phyloP scores from a whole-genome alignment of 352 stramenopile species.

The Globisporangium radiosum region DNA sequence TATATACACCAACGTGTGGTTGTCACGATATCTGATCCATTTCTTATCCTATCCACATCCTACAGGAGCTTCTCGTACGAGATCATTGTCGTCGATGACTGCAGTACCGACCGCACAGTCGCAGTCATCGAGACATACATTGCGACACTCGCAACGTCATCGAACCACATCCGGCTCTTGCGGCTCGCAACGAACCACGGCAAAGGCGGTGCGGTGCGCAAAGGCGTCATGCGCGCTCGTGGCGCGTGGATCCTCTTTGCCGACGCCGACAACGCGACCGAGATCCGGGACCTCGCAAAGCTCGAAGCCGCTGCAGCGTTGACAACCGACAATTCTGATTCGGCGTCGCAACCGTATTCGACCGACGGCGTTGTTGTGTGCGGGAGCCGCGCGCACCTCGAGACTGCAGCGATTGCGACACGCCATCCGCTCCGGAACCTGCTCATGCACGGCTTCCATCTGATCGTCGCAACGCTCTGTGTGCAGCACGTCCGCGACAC shows the following conservation, averaged over 20 bases:
- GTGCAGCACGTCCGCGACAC: constrained; percentile 88
- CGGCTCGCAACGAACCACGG: constrained; percentile 83
- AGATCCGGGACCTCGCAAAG: constrained; percentile 87
- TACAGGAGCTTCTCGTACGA: constrained; percentile 54
- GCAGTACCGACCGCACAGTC: constrained; percentile 80
- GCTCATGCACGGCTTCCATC: constrained; percentile 91
- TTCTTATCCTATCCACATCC: background rate
- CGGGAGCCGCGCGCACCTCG: constrained; percentile 86
- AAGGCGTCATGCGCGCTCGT: constrained; percentile 80
- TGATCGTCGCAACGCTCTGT: constrained; percentile 85
- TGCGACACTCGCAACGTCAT: constrained; percentile 23
- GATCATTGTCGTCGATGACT: constrained; percentile 92
- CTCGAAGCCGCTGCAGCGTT: constrained; percentile 44
- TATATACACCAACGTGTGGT: too few relatives aligned
- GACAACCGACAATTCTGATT: too few relatives aligned
- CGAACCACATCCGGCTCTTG: constrained; percentile 64
- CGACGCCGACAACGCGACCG: constrained; percentile 91
- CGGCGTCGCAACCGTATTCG: background rate
- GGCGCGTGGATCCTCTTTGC: constrained; percentile 85
- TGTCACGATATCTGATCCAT: background rate
- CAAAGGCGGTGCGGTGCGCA: constrained; percentile 88
- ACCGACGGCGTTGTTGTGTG: constrained; percentile 75
- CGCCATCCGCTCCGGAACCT: constrained; percentile 84
- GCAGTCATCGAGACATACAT: constrained; percentile 58
- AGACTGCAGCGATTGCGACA: constrained; percentile 81